Evolutionary conservation across 2,329 filamentous ascomycete species (phyloP).

Genomic region (Calonectria pseudoreteaudii): DNA sequence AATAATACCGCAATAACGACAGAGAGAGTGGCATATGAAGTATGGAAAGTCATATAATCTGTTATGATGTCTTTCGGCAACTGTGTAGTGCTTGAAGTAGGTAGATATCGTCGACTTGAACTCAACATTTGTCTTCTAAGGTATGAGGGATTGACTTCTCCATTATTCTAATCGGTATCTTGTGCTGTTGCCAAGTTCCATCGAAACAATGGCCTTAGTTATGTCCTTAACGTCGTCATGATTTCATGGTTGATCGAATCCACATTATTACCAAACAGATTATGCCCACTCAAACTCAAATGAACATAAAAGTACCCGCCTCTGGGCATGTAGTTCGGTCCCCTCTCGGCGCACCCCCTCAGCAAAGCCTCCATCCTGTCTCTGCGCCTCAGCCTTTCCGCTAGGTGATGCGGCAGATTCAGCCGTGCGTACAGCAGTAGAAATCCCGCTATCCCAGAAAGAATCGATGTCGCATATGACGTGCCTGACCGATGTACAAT

Average conservation of each 20-base stretch:
- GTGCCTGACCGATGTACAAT: conserved; percentile 8
- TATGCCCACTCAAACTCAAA: conserved; percentile 16
- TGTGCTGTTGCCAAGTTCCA: too few species aligned
- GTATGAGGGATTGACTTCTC: too few species aligned
- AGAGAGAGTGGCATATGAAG: too few species aligned
- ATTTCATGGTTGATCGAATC: conserved; percentile 2
- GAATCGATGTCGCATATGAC: conserved; percentile 23
- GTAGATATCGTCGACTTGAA: too few species aligned
- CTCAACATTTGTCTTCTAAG: too few species aligned
- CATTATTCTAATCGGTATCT: too few species aligned
- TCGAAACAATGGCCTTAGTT: too few species aligned
- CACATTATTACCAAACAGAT: conserved; percentile 15
- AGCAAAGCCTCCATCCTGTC: conserved; percentile 20
- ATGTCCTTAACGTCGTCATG: too few species aligned
- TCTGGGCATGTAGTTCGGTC: background rate
- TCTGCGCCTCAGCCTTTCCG: background rate
- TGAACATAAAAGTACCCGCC: conserved; percentile 17
- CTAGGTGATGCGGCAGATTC: background rate
- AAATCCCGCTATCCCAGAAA: conserved; percentile 10
- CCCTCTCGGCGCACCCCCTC: background rate
- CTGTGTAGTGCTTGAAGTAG: too few species aligned
- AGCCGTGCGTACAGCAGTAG: conserved; percentile 13
- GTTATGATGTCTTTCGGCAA: too few species aligned
- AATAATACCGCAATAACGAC: too few species aligned
- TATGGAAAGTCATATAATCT: too few species aligned